Evolutionary conservation across 306 rosid species (phyloP).

Genomic region (barrel medic (Medicago truncatula)): MtrunA17r5.0-ANR NC_053046.1:13651001-13651500

Average conservation of each 20-base stretch:
- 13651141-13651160: slow-evolving; percentile 88
- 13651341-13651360: slow-evolving; percentile 69
- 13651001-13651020: slow-evolving; percentile 68
- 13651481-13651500: slow-evolving; percentile 66
- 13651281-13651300: slow-evolving; percentile 95
- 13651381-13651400: slow-evolving; percentile 70
- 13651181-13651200: slow-evolving; percentile 92
- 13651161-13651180: slow-evolving; percentile 89
- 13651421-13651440: slow-evolving; percentile 57
- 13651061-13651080: slow-evolving; percentile 91
- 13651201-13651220: slow-evolving; percentile 63
- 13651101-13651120: slow-evolving; percentile 53
- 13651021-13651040: slow-evolving; percentile 73
- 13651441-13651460: slow-evolving; percentile 66
- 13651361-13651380: slow-evolving; percentile 42
- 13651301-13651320: slow-evolving; percentile 73
- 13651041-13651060: slow-evolving; percentile 60
- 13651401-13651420: slow-evolving; percentile 48
- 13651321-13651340: slow-evolving; percentile 78
- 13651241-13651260: slow-evolving; percentile 98
- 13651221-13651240: slow-evolving; percentile 68
- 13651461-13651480: slow-evolving; percentile 60
- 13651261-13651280: slow-evolving; percentile 94
- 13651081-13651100: slow-evolving; percentile 77
- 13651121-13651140: slow-evolving; percentile 70